Percentiles rank a stretch among this genome's conserved stretches.
These are phyloP conservation scores for Rhytidiadelphus loreus DNA, from an alignment of 225 moss, liverwort and hornwort genomes.

Conservation along the genomic window DNA sequence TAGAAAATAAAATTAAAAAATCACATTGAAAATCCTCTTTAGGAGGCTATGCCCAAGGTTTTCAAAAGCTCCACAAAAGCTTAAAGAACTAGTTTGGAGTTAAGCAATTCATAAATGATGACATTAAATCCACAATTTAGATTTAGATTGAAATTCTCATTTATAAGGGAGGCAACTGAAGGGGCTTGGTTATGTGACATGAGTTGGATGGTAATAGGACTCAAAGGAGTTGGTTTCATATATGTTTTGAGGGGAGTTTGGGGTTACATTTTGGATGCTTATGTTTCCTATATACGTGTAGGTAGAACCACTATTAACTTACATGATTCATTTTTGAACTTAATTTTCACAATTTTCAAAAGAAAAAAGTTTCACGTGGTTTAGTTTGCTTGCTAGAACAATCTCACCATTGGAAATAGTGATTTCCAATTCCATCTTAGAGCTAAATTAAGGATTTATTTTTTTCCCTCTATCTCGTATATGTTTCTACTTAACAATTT, in stretches of 20 bases:
- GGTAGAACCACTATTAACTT: too few species aligned
- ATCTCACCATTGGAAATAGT: rapidly evolving
- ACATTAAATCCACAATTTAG: rapidly evolving
- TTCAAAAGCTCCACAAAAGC: background rate
- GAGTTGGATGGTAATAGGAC: background rate
- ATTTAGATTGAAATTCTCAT: background rate
- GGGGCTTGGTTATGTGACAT: rapidly evolving
- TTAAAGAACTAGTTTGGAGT: background rate
- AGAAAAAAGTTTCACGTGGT: background rate
- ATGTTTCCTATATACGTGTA: background rate
- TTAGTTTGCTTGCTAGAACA: background rate
- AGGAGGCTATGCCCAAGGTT: too few species aligned
- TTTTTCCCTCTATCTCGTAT: rapidly evolving
- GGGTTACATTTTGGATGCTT: background rate
- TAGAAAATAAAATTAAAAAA: background rate
- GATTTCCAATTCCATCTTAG: background rate
- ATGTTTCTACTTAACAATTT: background rate
- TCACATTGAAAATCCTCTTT: background rate
- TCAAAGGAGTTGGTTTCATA: background rate
- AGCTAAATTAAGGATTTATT: background rate
- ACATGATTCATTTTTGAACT: background rate
- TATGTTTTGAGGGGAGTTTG: background rate
- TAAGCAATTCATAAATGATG: background rate
- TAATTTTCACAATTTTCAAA: rapidly evolving
- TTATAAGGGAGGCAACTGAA: background rate